Base-by-base conservation (phyloP, 2,329 filamentous ascomycete genomes). In the Monosporascus sp. region DNA sequence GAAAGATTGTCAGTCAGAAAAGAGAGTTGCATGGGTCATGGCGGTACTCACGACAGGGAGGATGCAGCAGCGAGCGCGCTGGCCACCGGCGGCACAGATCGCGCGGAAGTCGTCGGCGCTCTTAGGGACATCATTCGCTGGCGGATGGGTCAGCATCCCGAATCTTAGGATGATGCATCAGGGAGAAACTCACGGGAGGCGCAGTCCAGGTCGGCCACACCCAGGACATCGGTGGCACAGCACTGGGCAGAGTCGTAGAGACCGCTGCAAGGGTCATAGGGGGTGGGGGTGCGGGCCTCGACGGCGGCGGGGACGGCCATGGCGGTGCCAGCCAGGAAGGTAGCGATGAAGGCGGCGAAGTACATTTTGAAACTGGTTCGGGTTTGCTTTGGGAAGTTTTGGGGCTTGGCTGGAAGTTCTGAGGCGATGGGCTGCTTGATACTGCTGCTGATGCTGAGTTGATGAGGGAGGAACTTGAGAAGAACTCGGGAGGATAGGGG, bases 171-270 rank as follows among this genome's bases (percentile, higher is more conserved):
- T 27, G 1, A 31, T 2, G 2, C 31, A 35, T 14, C 11, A 14
- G 31, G 35, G 31, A 11, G 37, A 47, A 14, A 49, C 64, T 57
- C 60, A 66, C 64, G 80, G 53, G 70, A 65, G 18, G 62, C 68
- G 66, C 83, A 87, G 72, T 86, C 59, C 25, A 67, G 61, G 48
- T 66, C 65, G 20, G 64, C 64, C 18, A 67, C 55, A 8, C 64
- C 65, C 39, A 85, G 76, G 37, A 86, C 75, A 58, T 85, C 79
- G 24, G 81, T 83, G 15, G 82, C 78, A 64, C 83, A 87, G 74
- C 83, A 87, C 58, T 79, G 75, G 3, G 78, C 62, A 35, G 60
- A 71, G 58, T 63, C 65, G 60, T 76, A 76, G 20, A 77, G 68
- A 17, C 57, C 57, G 18, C 69, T 70, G 31, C 66, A 67, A 62